Conservation (phyloP, 805 yeast species). For the Clavispora phyllophila region DNA sequence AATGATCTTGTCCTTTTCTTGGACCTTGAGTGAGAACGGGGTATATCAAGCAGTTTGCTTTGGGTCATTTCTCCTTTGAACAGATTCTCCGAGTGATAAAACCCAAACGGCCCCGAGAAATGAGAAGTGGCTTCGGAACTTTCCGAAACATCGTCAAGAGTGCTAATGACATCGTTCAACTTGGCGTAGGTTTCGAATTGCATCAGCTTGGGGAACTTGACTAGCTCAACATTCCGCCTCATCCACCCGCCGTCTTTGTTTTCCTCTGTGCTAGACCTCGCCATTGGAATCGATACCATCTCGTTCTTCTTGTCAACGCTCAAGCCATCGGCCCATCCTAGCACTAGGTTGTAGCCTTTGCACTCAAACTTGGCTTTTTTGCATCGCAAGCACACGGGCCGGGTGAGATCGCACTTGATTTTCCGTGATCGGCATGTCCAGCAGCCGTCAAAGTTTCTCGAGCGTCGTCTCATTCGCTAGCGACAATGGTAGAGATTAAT, state of each 20-base stretch:
- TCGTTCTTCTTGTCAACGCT: slow-evolving; percentile 22
- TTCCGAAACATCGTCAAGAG: slow-evolving; percentile 19
- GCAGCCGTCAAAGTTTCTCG: slow-evolving; percentile 46
- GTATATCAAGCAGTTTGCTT: background rate
- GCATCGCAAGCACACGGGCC: slow-evolving; percentile 46
- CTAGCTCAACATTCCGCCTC: slow-evolving; percentile 43
- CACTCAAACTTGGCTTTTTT: slow-evolving; percentile 40
- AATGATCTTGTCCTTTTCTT: background rate
- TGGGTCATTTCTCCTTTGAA: background rate
- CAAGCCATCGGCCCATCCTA: slow-evolving; percentile 43
- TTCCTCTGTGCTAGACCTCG: slow-evolving; percentile 12
- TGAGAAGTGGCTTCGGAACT: slow-evolving; percentile 3
- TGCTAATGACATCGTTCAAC: slow-evolving; percentile 33
- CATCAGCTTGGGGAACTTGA: slow-evolving; percentile 32
- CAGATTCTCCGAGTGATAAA: background rate
- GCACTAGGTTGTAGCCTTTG: slow-evolving; percentile 45
- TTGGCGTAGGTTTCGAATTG: slow-evolving; percentile 34
- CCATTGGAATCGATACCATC: slow-evolving; percentile 14
- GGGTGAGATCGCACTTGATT: slow-evolving; percentile 47
- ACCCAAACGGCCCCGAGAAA: slow-evolving; percentile 20
- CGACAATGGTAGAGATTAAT: too few relatives aligned
- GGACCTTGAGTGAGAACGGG: background rate
- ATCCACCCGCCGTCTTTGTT: slow-evolving; percentile 28
- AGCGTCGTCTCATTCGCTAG: slow-evolving; percentile 12
- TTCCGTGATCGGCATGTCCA: slow-evolving; percentile 52